Conservation (phyloP, 352 stramenopile species). For the Globisporangium mamillatum region DNA sequence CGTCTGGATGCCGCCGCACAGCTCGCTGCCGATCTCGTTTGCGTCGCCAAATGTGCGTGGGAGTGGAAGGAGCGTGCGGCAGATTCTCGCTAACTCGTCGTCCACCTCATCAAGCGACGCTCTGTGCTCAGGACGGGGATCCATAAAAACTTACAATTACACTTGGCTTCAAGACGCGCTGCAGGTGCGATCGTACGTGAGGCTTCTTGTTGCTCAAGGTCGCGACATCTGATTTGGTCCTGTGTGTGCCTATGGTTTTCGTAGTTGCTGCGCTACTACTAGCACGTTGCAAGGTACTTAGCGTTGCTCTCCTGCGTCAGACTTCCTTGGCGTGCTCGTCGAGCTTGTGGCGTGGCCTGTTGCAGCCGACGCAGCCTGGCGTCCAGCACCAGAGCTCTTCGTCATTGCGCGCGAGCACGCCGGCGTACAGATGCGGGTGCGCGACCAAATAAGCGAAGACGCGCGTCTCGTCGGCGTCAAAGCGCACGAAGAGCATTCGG, state of each 20-base stretch:
- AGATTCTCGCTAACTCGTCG: too few species aligned
- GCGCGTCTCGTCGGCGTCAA: neutral
- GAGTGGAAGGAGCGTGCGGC: too few species aligned
- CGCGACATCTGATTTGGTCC: too few species aligned
- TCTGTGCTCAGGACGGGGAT: too few species aligned
- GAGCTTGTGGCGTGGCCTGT: slow-evolving; percentile 2
- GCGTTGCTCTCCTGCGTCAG: neutral
- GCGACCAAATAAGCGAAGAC: neutral
- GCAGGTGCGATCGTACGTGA: too few species aligned
- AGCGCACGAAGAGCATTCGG: neutral
- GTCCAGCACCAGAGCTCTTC: neutral
- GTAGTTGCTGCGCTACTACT: neutral
- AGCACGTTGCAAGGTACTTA: neutral
- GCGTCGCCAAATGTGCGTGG: too few species aligned
- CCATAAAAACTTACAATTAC: too few species aligned
- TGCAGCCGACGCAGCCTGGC: neutral
- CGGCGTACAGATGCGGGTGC: neutral
- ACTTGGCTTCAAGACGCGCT: too few species aligned
- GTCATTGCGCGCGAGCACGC: neutral
- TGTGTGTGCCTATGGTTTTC: neutral
- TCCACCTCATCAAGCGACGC: too few species aligned
- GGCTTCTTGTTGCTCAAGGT: too few species aligned
- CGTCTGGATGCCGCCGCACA: too few species aligned
- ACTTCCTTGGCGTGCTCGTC: neutral
- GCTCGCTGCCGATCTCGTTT: too few species aligned